A percentile compares a stretch with the other conserved stretches of the same genome.
Conservation (phyloP, 306 rosid genomes). For the Carpinus fangiana region DNA sequence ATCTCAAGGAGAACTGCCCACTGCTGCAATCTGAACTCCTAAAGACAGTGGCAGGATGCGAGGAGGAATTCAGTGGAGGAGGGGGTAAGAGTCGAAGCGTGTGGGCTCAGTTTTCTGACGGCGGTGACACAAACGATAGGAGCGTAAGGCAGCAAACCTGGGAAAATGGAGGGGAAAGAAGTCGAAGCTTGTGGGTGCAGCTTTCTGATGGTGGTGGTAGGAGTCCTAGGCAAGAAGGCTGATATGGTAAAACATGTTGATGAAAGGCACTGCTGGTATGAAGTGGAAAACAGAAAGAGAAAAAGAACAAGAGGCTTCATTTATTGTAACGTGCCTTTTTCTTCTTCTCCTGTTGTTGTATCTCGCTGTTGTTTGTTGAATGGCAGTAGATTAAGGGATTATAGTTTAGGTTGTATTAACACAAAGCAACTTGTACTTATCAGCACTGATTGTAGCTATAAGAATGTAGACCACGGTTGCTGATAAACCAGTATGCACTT, state of each 20-base stretch:
- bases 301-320: no score
- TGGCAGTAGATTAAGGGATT: not conserved
- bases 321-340: not conserved
- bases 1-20: conserved; percentile 87
- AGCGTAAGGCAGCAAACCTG: conserved; percentile 84
- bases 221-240: conserved; percentile 72
- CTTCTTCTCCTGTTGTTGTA: not conserved
- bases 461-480: not conserved
- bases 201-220: conserved; percentile 71
- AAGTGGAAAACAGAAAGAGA: not conserved
- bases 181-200: conserved; percentile 71
- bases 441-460: not conserved
- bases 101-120: conserved; percentile 96
- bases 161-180: conserved; percentile 75
- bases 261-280: not conserved
- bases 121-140: conserved; percentile 81
- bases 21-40: conserved; percentile 88
- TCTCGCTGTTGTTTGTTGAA: not conserved
- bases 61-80: conserved; percentile 84
- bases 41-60: conserved; percentile 90
- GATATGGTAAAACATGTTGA: conserved; percentile 26
- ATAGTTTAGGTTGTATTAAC: not conserved
- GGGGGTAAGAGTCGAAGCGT: conserved; percentile 76
- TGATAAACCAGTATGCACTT: not conserved
- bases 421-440: not conserved